Evolutionary conservation across 768 basidiomycete genomes (phyloP).

Genomic region (Podaxis sp.): DNA sequence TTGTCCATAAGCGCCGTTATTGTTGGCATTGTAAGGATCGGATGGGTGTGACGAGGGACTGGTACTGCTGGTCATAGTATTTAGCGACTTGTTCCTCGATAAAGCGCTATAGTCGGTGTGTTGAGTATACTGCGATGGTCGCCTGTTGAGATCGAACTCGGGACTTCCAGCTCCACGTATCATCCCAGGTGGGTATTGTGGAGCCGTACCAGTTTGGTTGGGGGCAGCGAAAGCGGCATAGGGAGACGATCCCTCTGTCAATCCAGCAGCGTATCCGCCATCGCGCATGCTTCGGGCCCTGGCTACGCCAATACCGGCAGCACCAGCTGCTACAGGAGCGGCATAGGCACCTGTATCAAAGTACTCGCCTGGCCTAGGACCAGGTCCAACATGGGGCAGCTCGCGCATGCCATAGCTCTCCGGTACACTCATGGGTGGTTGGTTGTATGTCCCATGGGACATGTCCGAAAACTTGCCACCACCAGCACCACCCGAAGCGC

Average conservation of each 20-base stretch:
- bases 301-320: slow-evolving; percentile 43
- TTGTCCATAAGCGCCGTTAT: slow-evolving; percentile 1
- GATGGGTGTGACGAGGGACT: slow-evolving; percentile 2
- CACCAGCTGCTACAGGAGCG: slow-evolving; percentile 13
- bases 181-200: slow-evolving; percentile 14
- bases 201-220: slow-evolving; percentile 13
- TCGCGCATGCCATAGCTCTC: slow-evolving; percentile 57
- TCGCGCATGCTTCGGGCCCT: slow-evolving; percentile 37
- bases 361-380: slow-evolving; percentile 30
- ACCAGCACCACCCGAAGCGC: slow-evolving; percentile 19
- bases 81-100: slow-evolving; percentile 11
- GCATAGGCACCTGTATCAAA: slow-evolving; percentile 24
- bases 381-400: slow-evolving; percentile 18
- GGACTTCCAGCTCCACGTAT: slow-evolving; percentile 6
- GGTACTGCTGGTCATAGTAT: not conserved
- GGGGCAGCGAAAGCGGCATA: slow-evolving; percentile 40
- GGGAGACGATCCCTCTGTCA: slow-evolving; percentile 37
- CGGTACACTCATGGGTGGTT: slow-evolving; percentile 39
- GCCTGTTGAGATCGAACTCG: slow-evolving; percentile 7
- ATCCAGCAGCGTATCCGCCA: slow-evolving; percentile 28
- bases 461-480: slow-evolving; percentile 42
- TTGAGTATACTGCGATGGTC: slow-evolving; percentile 7
- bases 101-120: slow-evolving; percentile 8
- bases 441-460: slow-evolving; percentile 57
- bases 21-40: not conserved